These are phyloP conservation scores for Coprinopsis cinerea DNA, from an alignment of 768 basidiomycete species.

Conservation along the genomic window DNA sequence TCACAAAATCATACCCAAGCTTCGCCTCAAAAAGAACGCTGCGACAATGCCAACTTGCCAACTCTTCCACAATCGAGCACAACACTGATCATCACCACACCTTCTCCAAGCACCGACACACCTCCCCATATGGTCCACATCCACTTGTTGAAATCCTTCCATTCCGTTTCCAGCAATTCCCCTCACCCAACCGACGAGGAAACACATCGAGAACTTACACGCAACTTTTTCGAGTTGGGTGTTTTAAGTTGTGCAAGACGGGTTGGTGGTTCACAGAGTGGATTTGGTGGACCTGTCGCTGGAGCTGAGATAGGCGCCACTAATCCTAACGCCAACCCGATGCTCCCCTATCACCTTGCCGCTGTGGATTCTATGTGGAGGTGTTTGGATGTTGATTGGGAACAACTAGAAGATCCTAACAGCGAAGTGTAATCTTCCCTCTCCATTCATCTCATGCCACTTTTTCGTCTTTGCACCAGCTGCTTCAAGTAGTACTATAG, in stretches of 20 bases:
- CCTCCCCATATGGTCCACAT: slow-evolving; percentile 52
- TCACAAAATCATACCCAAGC: too few species aligned
- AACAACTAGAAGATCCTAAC: not conserved
- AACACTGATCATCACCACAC: slow-evolving; percentile 52
- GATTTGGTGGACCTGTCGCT: too few species aligned
- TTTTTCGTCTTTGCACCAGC: too few species aligned
- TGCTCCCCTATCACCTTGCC: slow-evolving; percentile 69
- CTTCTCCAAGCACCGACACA: slow-evolving; percentile 36
- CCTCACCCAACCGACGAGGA: slow-evolving; percentile 21
- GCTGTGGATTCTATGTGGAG: slow-evolving; percentile 57
- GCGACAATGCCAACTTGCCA: too few species aligned
- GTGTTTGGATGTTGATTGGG: slow-evolving; percentile 8
- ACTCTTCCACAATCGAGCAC: slow-evolving; percentile 54
- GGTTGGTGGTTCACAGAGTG: too few species aligned
- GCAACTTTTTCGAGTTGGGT: slow-evolving; percentile 64
- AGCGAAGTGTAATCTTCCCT: not conserved
- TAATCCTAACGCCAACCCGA: slow-evolving; percentile 32
- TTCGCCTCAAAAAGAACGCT: too few species aligned
- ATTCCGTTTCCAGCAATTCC: slow-evolving; percentile 25
- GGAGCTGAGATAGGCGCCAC: not conserved
- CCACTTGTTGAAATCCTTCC: slow-evolving; percentile 50
- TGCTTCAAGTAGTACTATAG: too few species aligned
- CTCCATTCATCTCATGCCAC: too few species aligned
- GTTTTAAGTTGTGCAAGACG: slow-evolving; percentile 48
- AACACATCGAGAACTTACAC: slow-evolving; percentile 51